Evolutionary conservation across 176 grass and related monocot species (phyloP).

Genomic region (Tuctoria greenei): DNA sequence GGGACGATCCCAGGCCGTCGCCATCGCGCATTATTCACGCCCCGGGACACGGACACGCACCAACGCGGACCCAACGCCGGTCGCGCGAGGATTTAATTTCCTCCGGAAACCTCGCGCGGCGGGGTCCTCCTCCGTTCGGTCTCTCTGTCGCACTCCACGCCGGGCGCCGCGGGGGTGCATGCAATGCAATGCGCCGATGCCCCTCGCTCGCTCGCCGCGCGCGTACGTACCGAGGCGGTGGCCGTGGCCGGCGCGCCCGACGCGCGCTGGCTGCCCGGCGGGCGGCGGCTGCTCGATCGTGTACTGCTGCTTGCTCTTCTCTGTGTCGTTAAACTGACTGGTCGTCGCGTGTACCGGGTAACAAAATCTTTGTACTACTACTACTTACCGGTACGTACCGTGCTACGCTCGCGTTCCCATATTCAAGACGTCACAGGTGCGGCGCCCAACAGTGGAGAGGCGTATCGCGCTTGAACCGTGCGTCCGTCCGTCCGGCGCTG

Average conservation of each 20-base stretch:
- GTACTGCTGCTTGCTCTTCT: too few relatives aligned
- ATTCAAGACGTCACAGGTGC: neutral
- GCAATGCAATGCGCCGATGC: too few relatives aligned
- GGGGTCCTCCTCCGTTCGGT: neutral
- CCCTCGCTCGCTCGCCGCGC: too few relatives aligned
- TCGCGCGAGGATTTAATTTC: neutral
- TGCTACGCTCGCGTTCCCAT: neutral
- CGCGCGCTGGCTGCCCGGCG: too few relatives aligned
- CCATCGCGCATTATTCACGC: slow-evolving; percentile 29
- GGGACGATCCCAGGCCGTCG: slow-evolving; percentile 6
- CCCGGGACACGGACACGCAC: neutral
- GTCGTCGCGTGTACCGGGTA: too few relatives aligned
- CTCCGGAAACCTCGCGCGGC: slow-evolving; percentile 1
- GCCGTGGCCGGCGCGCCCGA: too few relatives aligned
- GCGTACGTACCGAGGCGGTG: too few relatives aligned
- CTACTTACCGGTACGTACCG: too few relatives aligned
- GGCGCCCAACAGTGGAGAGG: neutral
- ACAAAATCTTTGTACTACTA: neutral
- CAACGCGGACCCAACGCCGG: neutral
- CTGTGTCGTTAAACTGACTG: too few relatives aligned
- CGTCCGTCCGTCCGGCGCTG: neutral
- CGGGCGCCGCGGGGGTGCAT: neutral
- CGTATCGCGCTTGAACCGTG: neutral
- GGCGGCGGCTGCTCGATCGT: too few relatives aligned
- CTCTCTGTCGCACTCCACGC: neutral